Conservation (phyloP, 1,284 basidiomycete species). For the Apiotrichum sp. region DNA sequence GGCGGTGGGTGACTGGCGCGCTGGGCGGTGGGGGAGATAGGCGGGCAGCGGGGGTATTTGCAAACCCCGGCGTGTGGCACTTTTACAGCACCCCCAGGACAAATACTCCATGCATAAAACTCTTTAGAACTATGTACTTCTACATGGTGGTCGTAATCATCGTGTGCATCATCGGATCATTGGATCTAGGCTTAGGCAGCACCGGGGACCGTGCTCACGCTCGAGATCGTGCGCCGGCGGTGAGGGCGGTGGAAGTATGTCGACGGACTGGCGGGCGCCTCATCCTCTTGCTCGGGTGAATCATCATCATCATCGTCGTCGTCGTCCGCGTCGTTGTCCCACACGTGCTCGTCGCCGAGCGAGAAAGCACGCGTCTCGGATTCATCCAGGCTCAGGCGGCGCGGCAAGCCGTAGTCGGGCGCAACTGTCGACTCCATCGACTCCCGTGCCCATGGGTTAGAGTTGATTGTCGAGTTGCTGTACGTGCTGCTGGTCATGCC, state of each 20-base stretch:
- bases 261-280: constrained; percentile 38
- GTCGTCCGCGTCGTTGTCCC: constrained; percentile 49
- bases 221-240: constrained; percentile 16
- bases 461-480: constrained; percentile 3
- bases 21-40: too few relatives aligned
- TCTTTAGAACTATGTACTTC: too few relatives aligned
- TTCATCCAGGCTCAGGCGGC: constrained; percentile 26
- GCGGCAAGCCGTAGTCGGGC: neutral
- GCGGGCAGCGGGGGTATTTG: too few relatives aligned
- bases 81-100: too few relatives aligned
- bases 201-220: neutral
- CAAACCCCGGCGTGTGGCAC: neutral
- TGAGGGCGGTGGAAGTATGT: constrained; percentile 34
- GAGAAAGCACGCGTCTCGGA: constrained; percentile 51
- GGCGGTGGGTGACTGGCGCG: too few relatives aligned
- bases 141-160: too few relatives aligned
- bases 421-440: constrained; percentile 7
- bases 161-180: too few relatives aligned
- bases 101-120: too few relatives aligned
- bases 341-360: constrained; percentile 62
- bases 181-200: neutral
- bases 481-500: neutral
- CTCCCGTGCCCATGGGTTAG: constrained; percentile 40
- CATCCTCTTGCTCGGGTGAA: constrained; percentile 32
- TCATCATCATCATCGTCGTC: constrained; percentile 47